Percentiles rank a stretch among this genome's conserved stretches.
These are phyloP conservation scores for Pestalotiopsis sp. DNA, from an alignment of 2,329 filamentous ascomycete species.

Conservation along the genomic window DNA sequence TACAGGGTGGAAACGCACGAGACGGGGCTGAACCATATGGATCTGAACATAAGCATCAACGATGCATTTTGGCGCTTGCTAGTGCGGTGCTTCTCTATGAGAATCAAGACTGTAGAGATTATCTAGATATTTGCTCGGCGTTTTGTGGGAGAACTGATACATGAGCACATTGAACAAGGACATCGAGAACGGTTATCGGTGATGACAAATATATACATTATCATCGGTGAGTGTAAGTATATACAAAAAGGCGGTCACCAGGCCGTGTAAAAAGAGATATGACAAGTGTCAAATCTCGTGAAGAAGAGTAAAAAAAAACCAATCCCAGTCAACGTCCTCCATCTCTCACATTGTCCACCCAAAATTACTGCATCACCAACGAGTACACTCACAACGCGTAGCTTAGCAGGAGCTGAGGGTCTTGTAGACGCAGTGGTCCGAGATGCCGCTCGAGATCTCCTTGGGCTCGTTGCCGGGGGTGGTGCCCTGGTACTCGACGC, in stretches of 20 bases:
- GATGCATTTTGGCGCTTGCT: too few species aligned
- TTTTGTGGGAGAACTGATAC: too few species aligned
- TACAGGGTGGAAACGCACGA: too few species aligned
- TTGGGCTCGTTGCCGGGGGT: slow-evolving; percentile 23
- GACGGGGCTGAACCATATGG: too few species aligned
- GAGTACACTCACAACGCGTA: not conserved
- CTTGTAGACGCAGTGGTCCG: slow-evolving; percentile 20
- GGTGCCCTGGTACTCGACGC: slow-evolving; percentile 23
- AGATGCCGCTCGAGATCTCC: slow-evolving; percentile 18
- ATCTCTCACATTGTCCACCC: not conserved
- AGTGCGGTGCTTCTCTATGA: too few species aligned
- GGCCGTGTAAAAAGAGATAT: not conserved
- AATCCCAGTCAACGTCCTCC: not conserved
- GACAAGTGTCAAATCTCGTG: not conserved
- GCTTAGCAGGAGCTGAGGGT: slow-evolving; percentile 11
- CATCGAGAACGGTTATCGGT: too few species aligned
- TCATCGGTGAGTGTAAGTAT: slow-evolving; percentile 2
- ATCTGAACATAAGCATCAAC: too few species aligned
- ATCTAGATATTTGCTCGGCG: too few species aligned
- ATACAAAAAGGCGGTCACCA: slow-evolving; percentile 1
- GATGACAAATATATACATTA: slow-evolving; percentile 3
- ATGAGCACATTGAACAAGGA: too few species aligned
- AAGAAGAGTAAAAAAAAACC: not conserved
- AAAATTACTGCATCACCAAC: not conserved
- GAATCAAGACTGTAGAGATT: too few species aligned